Evolutionary conservation across 371 early-diverging fungal species (phyloP).

Genomic region (Cokeromyces recurvatus): DNA sequence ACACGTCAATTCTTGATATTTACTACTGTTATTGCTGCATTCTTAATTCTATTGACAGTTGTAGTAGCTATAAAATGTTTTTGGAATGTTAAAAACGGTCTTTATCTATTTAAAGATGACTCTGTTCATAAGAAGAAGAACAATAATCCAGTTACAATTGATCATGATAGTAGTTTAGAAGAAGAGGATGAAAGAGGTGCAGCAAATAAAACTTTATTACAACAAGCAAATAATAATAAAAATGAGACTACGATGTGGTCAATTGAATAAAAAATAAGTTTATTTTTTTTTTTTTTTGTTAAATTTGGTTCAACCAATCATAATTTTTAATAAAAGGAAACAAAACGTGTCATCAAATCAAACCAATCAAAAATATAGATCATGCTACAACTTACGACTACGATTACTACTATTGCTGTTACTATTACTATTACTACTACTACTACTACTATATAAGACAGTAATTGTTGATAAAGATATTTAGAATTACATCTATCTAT

Average conservation of each 20-base stretch:
- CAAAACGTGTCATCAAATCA: slow-evolving; percentile 26
- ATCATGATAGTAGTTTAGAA: slow-evolving; percentile 26
- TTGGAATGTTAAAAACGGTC: slow-evolving; percentile 20
- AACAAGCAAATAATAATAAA: neutral
- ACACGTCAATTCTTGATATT: slow-evolving; percentile 45
- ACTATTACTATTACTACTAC: slow-evolving; percentile 17
- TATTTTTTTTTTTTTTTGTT: too few relatives aligned
- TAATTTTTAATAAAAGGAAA: slow-evolving; percentile 8
- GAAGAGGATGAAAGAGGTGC: too few relatives aligned
- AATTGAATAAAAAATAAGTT: too few relatives aligned
- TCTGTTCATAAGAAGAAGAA: slow-evolving; percentile 9
- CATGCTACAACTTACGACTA: too few relatives aligned
- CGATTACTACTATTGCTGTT: slow-evolving; percentile 19
- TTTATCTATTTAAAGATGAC: slow-evolving; percentile 22
- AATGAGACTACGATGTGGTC: slow-evolving; percentile 18
- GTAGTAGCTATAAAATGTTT: slow-evolving; percentile 21
- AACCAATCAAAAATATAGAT: slow-evolving; percentile 18
- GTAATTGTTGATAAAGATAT: neutral
- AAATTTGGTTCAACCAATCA: slow-evolving; percentile 28
- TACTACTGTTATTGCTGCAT: slow-evolving; percentile 33
- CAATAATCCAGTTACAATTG: slow-evolving; percentile 19
- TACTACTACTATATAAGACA: neutral
- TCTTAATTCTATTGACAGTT: slow-evolving; percentile 20
- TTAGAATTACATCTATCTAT: neutral
- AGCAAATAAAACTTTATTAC: slow-evolving; percentile 11